These are phyloP conservation scores for Cornus kousa DNA, from an alignment of 148 eudicot genomes.

Conservation along the genomic window DNA sequence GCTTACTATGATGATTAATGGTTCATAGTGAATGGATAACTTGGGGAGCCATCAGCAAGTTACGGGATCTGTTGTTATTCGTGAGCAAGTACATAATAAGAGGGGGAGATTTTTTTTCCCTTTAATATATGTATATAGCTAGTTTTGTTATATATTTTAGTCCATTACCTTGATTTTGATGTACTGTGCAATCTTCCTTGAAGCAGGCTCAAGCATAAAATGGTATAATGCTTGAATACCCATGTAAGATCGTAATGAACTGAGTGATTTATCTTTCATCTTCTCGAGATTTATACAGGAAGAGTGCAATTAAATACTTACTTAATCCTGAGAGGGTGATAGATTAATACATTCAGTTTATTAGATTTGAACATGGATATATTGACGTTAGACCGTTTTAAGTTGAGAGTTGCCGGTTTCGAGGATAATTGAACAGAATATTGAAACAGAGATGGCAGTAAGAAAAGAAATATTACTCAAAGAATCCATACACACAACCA, in stretches of 20 bases:
- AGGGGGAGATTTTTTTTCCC: neutral
- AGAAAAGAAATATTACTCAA: neutral
- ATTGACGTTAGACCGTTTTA: too few relatives aligned
- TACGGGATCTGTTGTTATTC: neutral
- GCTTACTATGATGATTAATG: neutral
- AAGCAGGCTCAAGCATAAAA: neutral
- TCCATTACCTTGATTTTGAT: neutral
- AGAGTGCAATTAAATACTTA: neutral
- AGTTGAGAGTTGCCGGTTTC: too few relatives aligned
- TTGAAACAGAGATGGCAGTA: neutral
- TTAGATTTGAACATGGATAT: neutral
- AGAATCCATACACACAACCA: neutral
- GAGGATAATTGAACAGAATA: neutral
- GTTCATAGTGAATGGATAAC: neutral
- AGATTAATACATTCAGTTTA: neutral
- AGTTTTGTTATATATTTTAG: neutral
- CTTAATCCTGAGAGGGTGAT: neutral
- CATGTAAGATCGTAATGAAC: neutral
- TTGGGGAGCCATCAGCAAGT: neutral
- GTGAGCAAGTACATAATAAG: neutral
- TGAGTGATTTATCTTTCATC: neutral
- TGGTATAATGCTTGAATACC: neutral
- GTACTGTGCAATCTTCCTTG: neutral
- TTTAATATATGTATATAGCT: neutral
- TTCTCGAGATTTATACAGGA: neutral